phyloP scores from a whole-genome alignment of 2,329 filamentous ascomycete species.

The Cytospora paraplurivora region DNA sequence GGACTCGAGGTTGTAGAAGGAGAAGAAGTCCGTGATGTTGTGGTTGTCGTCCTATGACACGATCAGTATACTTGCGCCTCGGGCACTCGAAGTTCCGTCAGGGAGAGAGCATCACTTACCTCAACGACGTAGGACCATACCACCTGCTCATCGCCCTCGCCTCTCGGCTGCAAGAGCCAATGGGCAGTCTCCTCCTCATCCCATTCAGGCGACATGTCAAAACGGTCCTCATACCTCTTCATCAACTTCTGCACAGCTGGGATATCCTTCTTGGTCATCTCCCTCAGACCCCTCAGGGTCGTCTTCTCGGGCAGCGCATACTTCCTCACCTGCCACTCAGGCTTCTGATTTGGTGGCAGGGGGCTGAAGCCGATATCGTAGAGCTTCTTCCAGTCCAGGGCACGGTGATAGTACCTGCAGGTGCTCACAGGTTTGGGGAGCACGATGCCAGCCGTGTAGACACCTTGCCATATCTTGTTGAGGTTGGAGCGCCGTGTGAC shows the following conservation, averaged over 20 bases:
- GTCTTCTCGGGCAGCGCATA: slow-evolving; percentile 80
- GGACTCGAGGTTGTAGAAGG: slow-evolving; percentile 93
- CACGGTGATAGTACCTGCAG: slow-evolving; percentile 92
- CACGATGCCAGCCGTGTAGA: slow-evolving; percentile 92
- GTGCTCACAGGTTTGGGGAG: slow-evolving; percentile 90
- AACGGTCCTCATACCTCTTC: slow-evolving; percentile 75
- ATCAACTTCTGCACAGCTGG: slow-evolving; percentile 74
- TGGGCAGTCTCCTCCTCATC: slow-evolving; percentile 79
- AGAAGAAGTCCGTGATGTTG: slow-evolving; percentile 94
- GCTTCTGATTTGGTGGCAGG: slow-evolving; percentile 80
- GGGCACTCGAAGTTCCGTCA: background rate
- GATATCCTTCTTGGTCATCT: slow-evolving; percentile 79
- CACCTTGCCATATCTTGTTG: slow-evolving; percentile 85
- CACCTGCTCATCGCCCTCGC: slow-evolving; percentile 70
- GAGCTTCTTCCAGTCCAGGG: slow-evolving; percentile 93
- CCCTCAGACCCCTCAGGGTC: slow-evolving; percentile 71
- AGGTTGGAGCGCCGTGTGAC: slow-evolving; percentile 91
- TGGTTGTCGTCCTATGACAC: slow-evolving; percentile 58
- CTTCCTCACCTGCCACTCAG: slow-evolving; percentile 79
- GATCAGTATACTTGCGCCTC: slow-evolving; percentile 12
- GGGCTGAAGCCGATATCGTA: slow-evolving; percentile 94
- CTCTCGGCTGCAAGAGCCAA: slow-evolving; percentile 77
- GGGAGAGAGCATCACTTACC: slow-evolving; percentile 43
- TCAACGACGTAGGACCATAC: slow-evolving; percentile 95
- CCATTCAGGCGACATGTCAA: slow-evolving; percentile 83